phyloP scores from a whole-genome alignment of 345 rosid species.

The Syzygium aqueum region DNA sequence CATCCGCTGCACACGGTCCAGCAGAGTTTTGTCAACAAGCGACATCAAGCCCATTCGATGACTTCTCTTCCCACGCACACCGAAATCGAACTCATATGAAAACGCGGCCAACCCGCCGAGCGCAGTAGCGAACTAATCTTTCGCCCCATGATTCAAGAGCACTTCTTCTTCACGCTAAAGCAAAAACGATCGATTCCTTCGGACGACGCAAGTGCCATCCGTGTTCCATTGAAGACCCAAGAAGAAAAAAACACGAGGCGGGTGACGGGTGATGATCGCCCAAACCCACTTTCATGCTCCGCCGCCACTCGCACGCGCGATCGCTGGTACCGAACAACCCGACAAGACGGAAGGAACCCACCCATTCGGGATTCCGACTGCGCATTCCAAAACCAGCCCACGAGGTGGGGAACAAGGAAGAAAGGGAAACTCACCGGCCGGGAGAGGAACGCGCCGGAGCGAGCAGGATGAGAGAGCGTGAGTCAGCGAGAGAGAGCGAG shows the following conservation, averaged over 20 bases:
- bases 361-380: background rate
- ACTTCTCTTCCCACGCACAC: background rate
- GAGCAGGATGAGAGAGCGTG: background rate
- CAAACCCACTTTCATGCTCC: background rate
- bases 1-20: background rate
- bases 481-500: background rate
- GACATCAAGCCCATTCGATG: background rate
- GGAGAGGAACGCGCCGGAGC: background rate
- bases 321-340: background rate
- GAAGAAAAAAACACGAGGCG: background rate
- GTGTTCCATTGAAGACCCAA: background rate
- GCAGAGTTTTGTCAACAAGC: background rate
- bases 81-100: background rate
- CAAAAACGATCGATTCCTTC: background rate
- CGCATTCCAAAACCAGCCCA: background rate
- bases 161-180: background rate
- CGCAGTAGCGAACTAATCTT: background rate
- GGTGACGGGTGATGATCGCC: background rate
- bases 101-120: background rate
- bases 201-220: background rate
- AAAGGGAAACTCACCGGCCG: background rate
- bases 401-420: background rate
- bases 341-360: background rate
- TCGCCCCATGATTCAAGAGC: background rate
- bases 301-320: background rate